These are phyloP conservation scores for Haplosporangium sp. DNA, from an alignment of 371 early-diverging fungal genomes.

Conservation along the genomic window DNA sequence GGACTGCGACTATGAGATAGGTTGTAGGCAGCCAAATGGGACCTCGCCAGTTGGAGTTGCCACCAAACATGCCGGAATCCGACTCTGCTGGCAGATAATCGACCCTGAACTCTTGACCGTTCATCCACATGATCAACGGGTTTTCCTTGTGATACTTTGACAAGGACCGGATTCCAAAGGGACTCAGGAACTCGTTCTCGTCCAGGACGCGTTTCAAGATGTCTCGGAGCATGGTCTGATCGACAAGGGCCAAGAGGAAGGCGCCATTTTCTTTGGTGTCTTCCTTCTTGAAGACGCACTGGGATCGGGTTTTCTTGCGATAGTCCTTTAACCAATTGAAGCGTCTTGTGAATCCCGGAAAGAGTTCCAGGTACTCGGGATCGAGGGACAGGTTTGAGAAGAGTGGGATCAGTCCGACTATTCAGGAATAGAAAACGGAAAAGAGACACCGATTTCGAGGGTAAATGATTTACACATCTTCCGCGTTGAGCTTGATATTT, in stretches of 20 bases:
- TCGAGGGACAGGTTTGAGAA: slow-evolving; percentile 38
- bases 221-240: slow-evolving; percentile 47
- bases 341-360: slow-evolving; percentile 41
- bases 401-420: slow-evolving; percentile 47
- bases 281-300: slow-evolving; percentile 34
- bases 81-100: slow-evolving; percentile 58
- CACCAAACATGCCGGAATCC: slow-evolving; percentile 54
- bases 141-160: slow-evolving; percentile 56
- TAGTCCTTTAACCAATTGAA: slow-evolving; percentile 39
- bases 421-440: not conserved
- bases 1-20: slow-evolving; percentile 21
- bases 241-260: slow-evolving; percentile 55
- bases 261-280: slow-evolving; percentile 48
- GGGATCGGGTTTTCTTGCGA: slow-evolving; percentile 40
- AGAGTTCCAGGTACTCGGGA: slow-evolving; percentile 48
- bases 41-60: slow-evolving; percentile 54
- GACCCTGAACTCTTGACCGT: slow-evolving; percentile 55
- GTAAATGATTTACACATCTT: slow-evolving; percentile 3
- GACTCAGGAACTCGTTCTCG: slow-evolving; percentile 59
- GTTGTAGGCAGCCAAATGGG: slow-evolving; percentile 52
- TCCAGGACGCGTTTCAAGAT: slow-evolving; percentile 56
- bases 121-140: slow-evolving; percentile 56
- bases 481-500: too few relatives aligned
- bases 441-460: not conserved
- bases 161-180: slow-evolving; percentile 57